Conservation (phyloP, 352 stramenopile genomes). For the Phytophthora cactorum region DNA sequence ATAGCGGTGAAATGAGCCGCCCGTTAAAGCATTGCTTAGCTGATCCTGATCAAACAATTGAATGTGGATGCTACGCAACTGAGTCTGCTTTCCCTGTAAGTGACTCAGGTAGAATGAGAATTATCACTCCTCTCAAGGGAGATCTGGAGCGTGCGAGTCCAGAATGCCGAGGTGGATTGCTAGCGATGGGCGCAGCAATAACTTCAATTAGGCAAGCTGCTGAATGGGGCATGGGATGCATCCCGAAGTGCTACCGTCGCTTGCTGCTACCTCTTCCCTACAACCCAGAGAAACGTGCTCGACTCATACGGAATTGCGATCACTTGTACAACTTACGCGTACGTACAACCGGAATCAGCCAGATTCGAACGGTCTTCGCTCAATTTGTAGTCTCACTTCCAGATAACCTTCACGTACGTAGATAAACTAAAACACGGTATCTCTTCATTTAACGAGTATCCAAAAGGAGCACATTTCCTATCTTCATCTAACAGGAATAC, state of each 20-base stretch:
- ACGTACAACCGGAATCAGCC: constrained; percentile 11
- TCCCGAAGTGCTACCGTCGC: not conserved
- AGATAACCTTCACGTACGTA: not conserved
- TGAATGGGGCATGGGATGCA: not conserved
- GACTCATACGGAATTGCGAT: constrained; percentile 4
- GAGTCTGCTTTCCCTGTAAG: not conserved
- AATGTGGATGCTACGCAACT: not conserved
- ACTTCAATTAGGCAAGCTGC: not conserved
- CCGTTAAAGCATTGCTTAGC: not conserved
- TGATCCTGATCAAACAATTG: not conserved
- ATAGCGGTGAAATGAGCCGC: not conserved
- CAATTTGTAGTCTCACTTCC: not conserved
- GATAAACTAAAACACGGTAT: not conserved
- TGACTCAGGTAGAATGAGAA: not conserved
- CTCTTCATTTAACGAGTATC: not conserved
- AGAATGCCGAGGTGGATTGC: not conserved
- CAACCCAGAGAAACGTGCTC: not conserved
- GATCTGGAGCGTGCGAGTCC: not conserved
- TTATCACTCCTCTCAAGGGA: not conserved
- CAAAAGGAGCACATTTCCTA: too few relatives aligned
- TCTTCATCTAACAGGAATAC: too few relatives aligned
- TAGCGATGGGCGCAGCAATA: not conserved
- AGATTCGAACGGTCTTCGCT: constrained; percentile 11
- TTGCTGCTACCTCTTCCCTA: constrained; percentile 9
- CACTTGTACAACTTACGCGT: constrained; percentile 16